Evolutionary conservation across 305 asterid species (phyloP).

Genomic region (Solanum chacoense): DNA sequence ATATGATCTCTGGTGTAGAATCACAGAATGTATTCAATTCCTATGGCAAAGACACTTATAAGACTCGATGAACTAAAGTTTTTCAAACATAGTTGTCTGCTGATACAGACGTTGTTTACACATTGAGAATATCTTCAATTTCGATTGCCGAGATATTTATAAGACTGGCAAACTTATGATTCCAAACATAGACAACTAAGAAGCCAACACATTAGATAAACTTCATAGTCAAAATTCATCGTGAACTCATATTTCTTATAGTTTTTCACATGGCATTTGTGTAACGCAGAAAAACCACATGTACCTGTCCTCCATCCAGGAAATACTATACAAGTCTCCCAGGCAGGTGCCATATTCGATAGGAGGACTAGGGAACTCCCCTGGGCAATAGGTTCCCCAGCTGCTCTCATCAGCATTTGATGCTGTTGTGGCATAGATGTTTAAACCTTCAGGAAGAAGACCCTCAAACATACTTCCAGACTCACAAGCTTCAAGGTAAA

Average conservation of each 20-base stretch:
- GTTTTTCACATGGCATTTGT: not conserved
- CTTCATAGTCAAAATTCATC: not conserved
- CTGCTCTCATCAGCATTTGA: slow-evolving; percentile 89
- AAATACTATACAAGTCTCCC: slow-evolving; percentile 86
- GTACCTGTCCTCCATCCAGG: slow-evolving; percentile 99
- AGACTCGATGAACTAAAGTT: not conserved
- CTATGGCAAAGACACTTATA: not conserved
- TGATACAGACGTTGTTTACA: not conserved
- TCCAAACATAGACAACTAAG: not conserved
- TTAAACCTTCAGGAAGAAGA: slow-evolving; percentile 69
- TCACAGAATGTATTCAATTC: not conserved
- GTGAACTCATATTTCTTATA: not conserved
- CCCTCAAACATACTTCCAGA: slow-evolving; percentile 96
- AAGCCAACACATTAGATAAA: not conserved
- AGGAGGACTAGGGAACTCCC: slow-evolving; percentile 74
- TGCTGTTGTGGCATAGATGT: slow-evolving; percentile 88
- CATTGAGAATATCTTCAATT: not conserved
- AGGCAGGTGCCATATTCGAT: slow-evolving; percentile 75
- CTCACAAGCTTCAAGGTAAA: slow-evolving; percentile 94
- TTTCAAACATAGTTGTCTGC: not conserved
- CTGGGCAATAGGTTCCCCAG: slow-evolving; percentile 96
- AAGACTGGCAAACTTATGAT: not conserved
- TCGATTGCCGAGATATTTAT: not conserved
- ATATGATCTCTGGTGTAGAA: not conserved
- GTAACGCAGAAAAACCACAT: not conserved